A percentile compares a stretch with the other conserved stretches of the same genome.
phyloP scores from a whole-genome alignment of 1,139 yeast genomes.

The Geotrichum fermentans region DNA sequence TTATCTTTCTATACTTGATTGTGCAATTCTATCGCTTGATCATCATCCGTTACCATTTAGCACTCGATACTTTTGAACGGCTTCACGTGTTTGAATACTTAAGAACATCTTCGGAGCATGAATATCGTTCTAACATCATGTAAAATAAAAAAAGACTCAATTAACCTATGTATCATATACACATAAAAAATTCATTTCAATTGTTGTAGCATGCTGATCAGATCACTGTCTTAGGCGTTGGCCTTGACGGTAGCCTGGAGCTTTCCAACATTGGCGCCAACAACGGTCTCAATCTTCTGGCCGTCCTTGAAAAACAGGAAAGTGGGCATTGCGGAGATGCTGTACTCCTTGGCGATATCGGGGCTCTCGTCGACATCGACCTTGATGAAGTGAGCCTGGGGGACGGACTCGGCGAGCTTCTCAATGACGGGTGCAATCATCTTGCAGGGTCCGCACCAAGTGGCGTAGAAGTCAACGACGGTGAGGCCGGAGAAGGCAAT shows the following conservation, averaged over 20 bases:
- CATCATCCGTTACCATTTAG: too few relatives aligned
- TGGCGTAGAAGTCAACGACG: constrained; percentile 78
- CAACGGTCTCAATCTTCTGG: constrained; percentile 54
- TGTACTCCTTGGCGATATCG: constrained; percentile 65
- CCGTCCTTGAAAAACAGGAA: constrained; percentile 70
- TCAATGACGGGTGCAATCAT: constrained; percentile 76
- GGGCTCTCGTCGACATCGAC: constrained; percentile 72
- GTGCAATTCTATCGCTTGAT: too few relatives aligned
- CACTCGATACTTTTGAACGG: too few relatives aligned
- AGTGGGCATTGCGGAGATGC: constrained; percentile 84
- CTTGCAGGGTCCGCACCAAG: constrained; percentile 95
- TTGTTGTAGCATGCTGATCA: too few relatives aligned
- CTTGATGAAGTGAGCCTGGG: constrained; percentile 58
- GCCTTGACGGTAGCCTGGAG: constrained; percentile 30
- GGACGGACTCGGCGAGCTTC: constrained; percentile 48
- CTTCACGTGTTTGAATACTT: too few relatives aligned
- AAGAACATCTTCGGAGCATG: too few relatives aligned
- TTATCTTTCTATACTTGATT: too few relatives aligned
- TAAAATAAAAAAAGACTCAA: too few relatives aligned
- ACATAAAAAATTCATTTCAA: too few relatives aligned
- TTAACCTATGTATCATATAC: too few relatives aligned
- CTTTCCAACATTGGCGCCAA: constrained; percentile 61
- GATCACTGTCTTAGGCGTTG: constrained; percentile 37
- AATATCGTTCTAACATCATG: too few relatives aligned
- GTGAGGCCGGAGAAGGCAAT: constrained; percentile 56